These are phyloP conservation scores for Neopestalotiopsis sp. DNA, from an alignment of 2,329 filamentous ascomycete genomes.

Conservation along the genomic window DNA sequence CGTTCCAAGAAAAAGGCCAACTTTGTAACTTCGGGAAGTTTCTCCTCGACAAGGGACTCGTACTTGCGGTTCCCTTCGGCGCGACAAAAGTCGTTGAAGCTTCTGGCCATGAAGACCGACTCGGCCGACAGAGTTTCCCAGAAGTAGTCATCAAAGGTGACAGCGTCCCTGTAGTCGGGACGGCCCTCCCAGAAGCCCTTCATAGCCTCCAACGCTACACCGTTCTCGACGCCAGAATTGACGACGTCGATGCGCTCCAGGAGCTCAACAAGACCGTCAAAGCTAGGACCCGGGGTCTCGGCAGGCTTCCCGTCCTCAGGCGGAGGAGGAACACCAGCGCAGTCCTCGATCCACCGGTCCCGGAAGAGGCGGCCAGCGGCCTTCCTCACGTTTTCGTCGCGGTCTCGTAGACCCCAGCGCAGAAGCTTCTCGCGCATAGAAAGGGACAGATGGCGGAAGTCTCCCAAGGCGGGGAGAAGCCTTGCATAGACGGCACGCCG, in stretches of 20 bases:
- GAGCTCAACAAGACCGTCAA: slow-evolving; percentile 87
- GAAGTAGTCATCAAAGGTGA: slow-evolving; percentile 75
- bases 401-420: slow-evolving; percentile 90
- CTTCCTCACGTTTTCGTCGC: slow-evolving; percentile 93
- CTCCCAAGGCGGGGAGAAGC: slow-evolving; percentile 84
- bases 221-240: slow-evolving; percentile 86
- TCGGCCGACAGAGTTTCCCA: slow-evolving; percentile 85
- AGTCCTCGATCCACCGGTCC: slow-evolving; percentile 98
- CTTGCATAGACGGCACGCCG: slow-evolving; percentile 85
- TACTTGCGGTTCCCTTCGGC: slow-evolving; percentile 75
- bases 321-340: slow-evolving; percentile 70
- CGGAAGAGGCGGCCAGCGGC: slow-evolving; percentile 88
- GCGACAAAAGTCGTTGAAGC: slow-evolving; percentile 92
- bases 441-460: slow-evolving; percentile 91
- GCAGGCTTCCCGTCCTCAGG: slow-evolving; percentile 60
- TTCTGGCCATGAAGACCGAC: slow-evolving; percentile 86
- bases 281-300: slow-evolving; percentile 67
- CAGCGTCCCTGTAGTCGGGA: slow-evolving; percentile 77
- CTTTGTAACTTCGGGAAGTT: slow-evolving; percentile 92
- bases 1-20: slow-evolving; percentile 86
- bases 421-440: slow-evolving; percentile 95
- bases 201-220: slow-evolving; percentile 93
- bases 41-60: slow-evolving; percentile 82
- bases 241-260: slow-evolving; percentile 93
- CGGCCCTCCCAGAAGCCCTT: slow-evolving; percentile 94